Percentiles rank a stretch among this genome's conserved stretches.
phyloP scores from a whole-genome alignment of 2,329 filamentous ascomycete genomes.

The Trichoderma afroharzianum region DNA sequence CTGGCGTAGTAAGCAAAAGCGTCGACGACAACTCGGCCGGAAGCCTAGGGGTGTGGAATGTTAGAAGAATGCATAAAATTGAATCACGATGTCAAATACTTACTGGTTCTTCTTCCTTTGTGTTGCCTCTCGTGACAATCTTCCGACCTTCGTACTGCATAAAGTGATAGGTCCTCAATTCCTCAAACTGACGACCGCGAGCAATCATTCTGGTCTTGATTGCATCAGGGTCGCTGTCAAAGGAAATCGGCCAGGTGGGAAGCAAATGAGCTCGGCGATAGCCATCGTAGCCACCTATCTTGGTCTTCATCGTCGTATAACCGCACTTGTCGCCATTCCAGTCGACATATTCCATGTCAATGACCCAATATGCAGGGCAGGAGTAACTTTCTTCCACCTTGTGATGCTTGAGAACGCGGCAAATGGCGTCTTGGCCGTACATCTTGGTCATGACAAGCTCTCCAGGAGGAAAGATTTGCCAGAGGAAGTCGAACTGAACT shows the following conservation, averaged over 20 bases:
- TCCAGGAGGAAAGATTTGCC: not conserved
- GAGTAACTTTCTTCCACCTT: not conserved
- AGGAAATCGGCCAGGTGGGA: not conserved
- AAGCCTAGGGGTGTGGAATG: not conserved
- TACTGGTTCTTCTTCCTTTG: not conserved
- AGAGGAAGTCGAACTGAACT: not conserved
- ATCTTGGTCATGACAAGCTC: not conserved
- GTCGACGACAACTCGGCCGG: conserved; percentile 34
- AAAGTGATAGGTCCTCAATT: not conserved
- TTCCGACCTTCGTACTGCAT: not conserved
- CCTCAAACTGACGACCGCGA: not conserved
- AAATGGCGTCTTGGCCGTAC: not conserved
- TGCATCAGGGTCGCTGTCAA: not conserved
- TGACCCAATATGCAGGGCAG: not conserved
- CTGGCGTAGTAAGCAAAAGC: conserved; percentile 34
- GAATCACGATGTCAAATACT: accelerated
- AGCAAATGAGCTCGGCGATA: not conserved
- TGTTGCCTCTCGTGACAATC: not conserved
- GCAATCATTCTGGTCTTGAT: not conserved
- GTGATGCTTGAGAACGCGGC: not conserved
- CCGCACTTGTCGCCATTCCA: not conserved
- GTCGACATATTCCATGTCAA: not conserved
- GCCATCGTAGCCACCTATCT: not conserved
- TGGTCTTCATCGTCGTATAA: not conserved
- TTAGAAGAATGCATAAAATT: not conserved